phyloP scores from a whole-genome alignment of 2,329 filamentous ascomycete genomes.

The Apiospora phragmitis region DNA sequence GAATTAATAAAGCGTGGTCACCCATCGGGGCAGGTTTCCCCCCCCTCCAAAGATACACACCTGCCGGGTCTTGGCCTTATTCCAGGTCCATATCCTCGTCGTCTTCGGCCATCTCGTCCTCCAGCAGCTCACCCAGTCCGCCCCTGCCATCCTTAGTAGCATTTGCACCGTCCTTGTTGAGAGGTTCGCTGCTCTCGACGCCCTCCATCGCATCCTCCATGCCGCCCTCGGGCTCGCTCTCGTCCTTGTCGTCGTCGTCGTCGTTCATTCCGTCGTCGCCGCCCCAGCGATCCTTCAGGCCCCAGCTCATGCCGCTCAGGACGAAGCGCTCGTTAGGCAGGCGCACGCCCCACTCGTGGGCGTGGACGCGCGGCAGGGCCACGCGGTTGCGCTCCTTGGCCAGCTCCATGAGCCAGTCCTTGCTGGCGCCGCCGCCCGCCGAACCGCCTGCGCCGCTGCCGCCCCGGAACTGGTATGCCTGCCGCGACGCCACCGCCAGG shows the following conservation, averaged over 20 bases:
- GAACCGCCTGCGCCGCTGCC: constrained; percentile 46
- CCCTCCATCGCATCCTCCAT: constrained; percentile 57
- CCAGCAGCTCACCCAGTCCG: constrained; percentile 56
- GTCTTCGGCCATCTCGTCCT: constrained; percentile 53
- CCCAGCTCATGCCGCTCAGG: constrained; percentile 66
- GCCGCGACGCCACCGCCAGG: constrained; percentile 69
- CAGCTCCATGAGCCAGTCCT: constrained; percentile 77
- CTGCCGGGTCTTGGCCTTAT: constrained; percentile 21
- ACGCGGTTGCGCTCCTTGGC: constrained; percentile 70
- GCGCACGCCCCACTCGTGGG: constrained; percentile 67
- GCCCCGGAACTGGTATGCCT: constrained; percentile 68
- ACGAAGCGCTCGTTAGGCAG: constrained; percentile 70
- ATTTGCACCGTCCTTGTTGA: constrained; percentile 37
- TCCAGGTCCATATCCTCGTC: constrained; percentile 53
- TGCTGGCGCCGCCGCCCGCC: constrained; percentile 55
- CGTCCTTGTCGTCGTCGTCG: constrained; percentile 35
- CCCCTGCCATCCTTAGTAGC: constrained; percentile 49
- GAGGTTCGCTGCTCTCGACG: constrained; percentile 38
- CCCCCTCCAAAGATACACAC: neutral
- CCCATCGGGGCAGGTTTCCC: neutral
- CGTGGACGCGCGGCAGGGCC: constrained; percentile 61
- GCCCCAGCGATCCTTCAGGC: constrained; percentile 60
- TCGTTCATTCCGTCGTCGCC: constrained; percentile 40
- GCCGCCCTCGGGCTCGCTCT: constrained; percentile 45
- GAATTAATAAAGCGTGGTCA: neutral